Evolutionary conservation across 2,329 filamentous ascomycete species (phyloP), one percentile per base, ranked within the genome.

Genomic region (Xylariaceae sp.): DNA sequence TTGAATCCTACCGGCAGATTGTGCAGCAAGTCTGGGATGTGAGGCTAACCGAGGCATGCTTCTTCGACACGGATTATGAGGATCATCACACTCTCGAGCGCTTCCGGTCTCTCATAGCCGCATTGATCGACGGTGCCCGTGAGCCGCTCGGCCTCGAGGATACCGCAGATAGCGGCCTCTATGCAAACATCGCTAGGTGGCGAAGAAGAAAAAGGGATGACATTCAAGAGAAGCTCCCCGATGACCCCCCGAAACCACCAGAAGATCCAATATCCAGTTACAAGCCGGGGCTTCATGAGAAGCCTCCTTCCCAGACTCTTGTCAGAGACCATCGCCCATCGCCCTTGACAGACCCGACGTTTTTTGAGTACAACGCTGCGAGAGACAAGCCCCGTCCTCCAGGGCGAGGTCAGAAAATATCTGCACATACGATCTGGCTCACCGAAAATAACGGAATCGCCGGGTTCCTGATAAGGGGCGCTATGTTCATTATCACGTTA

Each of bases 401-500:
- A 6, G 11, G 22, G n/a, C 34, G 9, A 29, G 8, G 36, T 24
- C n/a, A 24, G 28, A 38, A 28, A 17, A 36, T 12, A 6, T 9
- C 34, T 39, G 22, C 22, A 15, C 17, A 19, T 31, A 12, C 13
- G 19, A 13, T 37, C 12, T 44, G 17, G 17, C 32, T 44, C 15
- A 4, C 37, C 12, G 37, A 34, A 12, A 19, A 31, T 3, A 40
- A 19, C 13, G 18, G 34, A 3, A 35, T 41, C 2, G 43, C 43
- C 18, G 35, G 36, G 19, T 32, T 34, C 29, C 28, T 45, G 19
- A 16, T 45, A 4, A 32, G 43, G 17, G 43, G 43, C 6, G 18
- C 32, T 19, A 38, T 45, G 13, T 45, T 45, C 28, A 22, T 39
- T 18, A 35, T 45, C 8, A 33, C 37, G 2, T 41, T 45, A 11